Conservation (phyloP, 306 rosid genomes). For the Vachellia collinsii region DNA sequence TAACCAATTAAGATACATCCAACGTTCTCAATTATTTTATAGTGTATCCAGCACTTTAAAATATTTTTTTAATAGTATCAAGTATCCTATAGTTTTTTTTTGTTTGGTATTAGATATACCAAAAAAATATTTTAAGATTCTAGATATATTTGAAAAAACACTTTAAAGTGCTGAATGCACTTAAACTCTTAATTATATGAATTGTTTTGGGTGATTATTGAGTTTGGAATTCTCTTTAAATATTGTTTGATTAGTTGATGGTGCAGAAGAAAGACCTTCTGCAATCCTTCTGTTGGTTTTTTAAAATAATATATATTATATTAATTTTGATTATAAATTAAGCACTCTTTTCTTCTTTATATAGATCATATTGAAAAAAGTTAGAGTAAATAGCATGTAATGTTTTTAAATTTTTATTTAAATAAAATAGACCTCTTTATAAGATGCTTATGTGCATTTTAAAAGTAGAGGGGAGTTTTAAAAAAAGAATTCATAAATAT, state of each 20-base stretch:
- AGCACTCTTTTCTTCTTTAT: background rate
- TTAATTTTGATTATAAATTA: background rate
- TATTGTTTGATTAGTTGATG: background rate
- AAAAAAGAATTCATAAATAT: background rate
- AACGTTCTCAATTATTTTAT: too few relatives aligned
- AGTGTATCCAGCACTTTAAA: too few relatives aligned
- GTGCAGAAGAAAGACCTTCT: background rate
- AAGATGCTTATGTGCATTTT: background rate
- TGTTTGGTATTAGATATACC: too few relatives aligned
- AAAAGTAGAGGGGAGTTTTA: too few relatives aligned
- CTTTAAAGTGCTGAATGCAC: too few relatives aligned
- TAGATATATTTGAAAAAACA: too few relatives aligned
- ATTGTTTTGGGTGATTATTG: background rate
- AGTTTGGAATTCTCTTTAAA: background rate
- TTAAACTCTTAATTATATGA: background rate
- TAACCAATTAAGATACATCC: too few relatives aligned
- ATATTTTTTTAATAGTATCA: too few relatives aligned
- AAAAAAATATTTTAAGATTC: too few relatives aligned
- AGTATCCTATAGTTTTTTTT: too few relatives aligned
- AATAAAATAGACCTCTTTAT: background rate
- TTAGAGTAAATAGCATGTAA: background rate
- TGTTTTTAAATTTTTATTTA: background rate
- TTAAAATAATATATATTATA: background rate
- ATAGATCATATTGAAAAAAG: background rate
- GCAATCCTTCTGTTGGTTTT: background rate